Evolutionary conservation across 768 basidiomycete species (phyloP), one percentile per base, ranked within the genome.

Genomic region (Mycena polygramma): DNA sequence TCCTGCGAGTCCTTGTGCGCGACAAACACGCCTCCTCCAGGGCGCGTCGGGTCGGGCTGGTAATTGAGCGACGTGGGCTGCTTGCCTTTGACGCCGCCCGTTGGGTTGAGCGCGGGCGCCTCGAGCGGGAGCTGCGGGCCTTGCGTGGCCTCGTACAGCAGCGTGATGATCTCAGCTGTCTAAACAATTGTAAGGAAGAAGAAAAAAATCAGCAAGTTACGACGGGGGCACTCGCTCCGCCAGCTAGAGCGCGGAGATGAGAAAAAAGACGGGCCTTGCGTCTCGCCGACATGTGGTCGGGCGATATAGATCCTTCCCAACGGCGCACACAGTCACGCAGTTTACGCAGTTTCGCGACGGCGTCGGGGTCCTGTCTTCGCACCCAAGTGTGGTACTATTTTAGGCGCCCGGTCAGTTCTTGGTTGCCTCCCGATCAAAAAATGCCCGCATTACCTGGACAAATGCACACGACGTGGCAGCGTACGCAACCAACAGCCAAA

Each of bases 111-210:
- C 19, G 88, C 83, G 13, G 91, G 89, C 0, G 89, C 84, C 74
- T 90, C 87, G 62, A 90, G 80, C 11, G 83, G 83, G 68, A 83
- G 75, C 57, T 78, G 83, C 57, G 77, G 86, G n/a, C 92, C 92
- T 78, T 94, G 92, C n/a, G 97, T 97, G 15, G 96, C 95, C 81
- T 97, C 95, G 79, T 95, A 97, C 43, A 98, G 84, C 30, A 98
- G 84, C 8, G 93, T 87, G 74, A 98, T 97, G 65, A 97, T 97
- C 81, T 98, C 96, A 54, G 94, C 90, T 0, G 94, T 95, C 94
- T 96, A 79, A 17, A 62, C 24, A 49, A 6, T n/a, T 65, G n/a
- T 43, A 49, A 51, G 48, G 19, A 36, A 48, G 22, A 35, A 63
- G 22, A 65, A 19, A 60, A 54, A 60, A 49, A 68, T 73, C 75